These are phyloP conservation scores for Chrysoporthe austroafricana DNA, from an alignment of 2,329 filamentous ascomycete genomes.

Conservation along the genomic window DNA sequence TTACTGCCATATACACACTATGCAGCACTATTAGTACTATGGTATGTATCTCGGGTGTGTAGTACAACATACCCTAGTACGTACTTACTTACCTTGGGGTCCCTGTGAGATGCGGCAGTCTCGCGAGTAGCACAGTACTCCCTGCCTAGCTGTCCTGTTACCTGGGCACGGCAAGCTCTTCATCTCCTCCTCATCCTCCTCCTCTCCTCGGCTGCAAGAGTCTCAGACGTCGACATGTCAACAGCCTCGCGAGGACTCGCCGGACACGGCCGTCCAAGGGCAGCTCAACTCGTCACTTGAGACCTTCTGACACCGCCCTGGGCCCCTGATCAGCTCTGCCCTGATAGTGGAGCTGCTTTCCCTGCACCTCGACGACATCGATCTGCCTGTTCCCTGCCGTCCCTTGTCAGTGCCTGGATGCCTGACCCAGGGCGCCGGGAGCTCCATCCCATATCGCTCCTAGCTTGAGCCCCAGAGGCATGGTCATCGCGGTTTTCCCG, in stretches of 20 bases:
- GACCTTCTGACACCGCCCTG: constrained; percentile 18
- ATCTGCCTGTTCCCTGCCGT: constrained; percentile 11
- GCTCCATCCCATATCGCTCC: constrained; percentile 1
- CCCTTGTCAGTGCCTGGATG: constrained; percentile 5
- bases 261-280: not conserved
- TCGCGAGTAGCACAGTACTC: too few relatives aligned
- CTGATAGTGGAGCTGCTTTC: constrained; percentile 16
- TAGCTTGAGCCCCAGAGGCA: not conserved
- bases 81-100: too few relatives aligned
- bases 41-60: too few relatives aligned
- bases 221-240: not conserved
- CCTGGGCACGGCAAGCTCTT: not conserved
- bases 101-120: too few relatives aligned
- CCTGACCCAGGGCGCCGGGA: constrained; percentile 12
- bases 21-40: too few relatives aligned
- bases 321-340: constrained; percentile 15
- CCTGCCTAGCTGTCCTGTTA: too few relatives aligned
- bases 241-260: too few relatives aligned
- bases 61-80: too few relatives aligned
- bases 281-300: not conserved
- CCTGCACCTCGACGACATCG: constrained; percentile 10
- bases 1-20: too few relatives aligned
- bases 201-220: not conserved
- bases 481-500: constrained; percentile 3
- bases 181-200: not conserved